Percentiles rank a stretch among this genome's conserved stretches.
Conservation (phyloP, 2,329 filamentous ascomycete genomes). For the Colletotrichum eremochloae region DNA sequence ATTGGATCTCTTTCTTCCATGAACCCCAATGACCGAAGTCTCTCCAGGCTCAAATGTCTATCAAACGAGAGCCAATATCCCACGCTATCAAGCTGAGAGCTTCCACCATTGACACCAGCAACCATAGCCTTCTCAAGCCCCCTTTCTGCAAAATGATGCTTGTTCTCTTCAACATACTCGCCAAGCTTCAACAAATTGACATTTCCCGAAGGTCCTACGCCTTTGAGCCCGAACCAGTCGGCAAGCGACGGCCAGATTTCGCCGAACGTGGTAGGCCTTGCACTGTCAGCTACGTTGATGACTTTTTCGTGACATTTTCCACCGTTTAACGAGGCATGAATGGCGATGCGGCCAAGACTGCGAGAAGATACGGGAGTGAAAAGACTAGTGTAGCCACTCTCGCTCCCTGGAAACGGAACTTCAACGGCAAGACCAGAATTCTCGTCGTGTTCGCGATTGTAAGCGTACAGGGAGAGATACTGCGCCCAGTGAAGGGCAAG, state of each 20-base stretch:
- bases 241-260: conserved; percentile 51
- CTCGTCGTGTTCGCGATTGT: conserved; percentile 44
- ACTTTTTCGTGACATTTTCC: conserved; percentile 48
- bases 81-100: conserved; percentile 57
- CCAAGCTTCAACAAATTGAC: conserved; percentile 44
- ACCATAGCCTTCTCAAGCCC: conserved; percentile 46
- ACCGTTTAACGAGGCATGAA: conserved; percentile 49
- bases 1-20: conserved; percentile 53
- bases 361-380: conserved; percentile 52
- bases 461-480: conserved; percentile 54
- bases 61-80: conserved; percentile 63
- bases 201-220: conserved; percentile 43
- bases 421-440: background rate
- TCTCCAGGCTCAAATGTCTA: conserved; percentile 59
- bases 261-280: conserved; percentile 46
- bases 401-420: conserved; percentile 50
- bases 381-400: conserved; percentile 44
- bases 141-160: conserved; percentile 47
- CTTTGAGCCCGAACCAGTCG: conserved; percentile 50
- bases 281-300: conserved; percentile 51
- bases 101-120: conserved; percentile 54
- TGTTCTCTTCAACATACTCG: conserved; percentile 50
- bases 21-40: conserved; percentile 56
- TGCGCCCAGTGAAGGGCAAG: conserved; percentile 57
- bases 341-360: conserved; percentile 48